A percentile compares a stretch with the other conserved stretches of the same genome.
These are phyloP conservation scores for Trichoderma erinaceum DNA, from an alignment of 495 filamentous ascomycete species.

Conservation along the genomic window DNA sequence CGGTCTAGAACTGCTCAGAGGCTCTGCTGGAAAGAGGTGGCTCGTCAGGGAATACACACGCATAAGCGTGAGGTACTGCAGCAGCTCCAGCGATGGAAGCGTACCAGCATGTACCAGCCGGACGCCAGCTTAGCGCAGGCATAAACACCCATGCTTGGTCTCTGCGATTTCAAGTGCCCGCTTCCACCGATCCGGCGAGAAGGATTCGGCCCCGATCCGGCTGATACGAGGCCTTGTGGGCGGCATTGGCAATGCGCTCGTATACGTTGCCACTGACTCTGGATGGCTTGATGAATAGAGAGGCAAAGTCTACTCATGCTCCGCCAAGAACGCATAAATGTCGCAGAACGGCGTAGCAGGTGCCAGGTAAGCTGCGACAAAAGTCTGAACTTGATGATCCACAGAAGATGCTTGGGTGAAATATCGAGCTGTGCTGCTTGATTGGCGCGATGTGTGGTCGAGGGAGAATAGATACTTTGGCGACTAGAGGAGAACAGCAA, in stretches of 20 bases:
- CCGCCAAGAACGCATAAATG: too few relatives aligned
- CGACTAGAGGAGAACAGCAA: background rate
- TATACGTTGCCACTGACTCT: too few relatives aligned
- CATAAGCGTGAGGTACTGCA: background rate
- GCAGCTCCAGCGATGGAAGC: background rate
- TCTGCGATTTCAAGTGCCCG: background rate
- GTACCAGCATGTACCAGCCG: background rate
- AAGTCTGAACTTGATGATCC: too few relatives aligned
- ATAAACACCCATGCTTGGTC: background rate
- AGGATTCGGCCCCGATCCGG: background rate
- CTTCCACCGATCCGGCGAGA: background rate
- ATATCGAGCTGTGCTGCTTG: too few relatives aligned
- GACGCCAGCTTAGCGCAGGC: background rate
- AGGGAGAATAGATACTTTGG: too few relatives aligned
- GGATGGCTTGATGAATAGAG: too few relatives aligned
- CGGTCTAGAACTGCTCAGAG: constrained; percentile 1
- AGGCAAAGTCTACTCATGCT: too few relatives aligned
- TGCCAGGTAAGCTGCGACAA: too few relatives aligned
- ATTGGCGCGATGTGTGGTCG: too few relatives aligned
- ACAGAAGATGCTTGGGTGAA: too few relatives aligned
- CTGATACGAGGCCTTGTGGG: background rate
- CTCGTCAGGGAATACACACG: background rate
- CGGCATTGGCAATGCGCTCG: too few relatives aligned
- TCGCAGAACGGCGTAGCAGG: too few relatives aligned
- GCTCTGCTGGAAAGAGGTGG: background rate